These are phyloP conservation scores for Saccharomyces hybrid DNA, from an alignment of 1,139 yeast species.

Conservation along the genomic window DNA sequence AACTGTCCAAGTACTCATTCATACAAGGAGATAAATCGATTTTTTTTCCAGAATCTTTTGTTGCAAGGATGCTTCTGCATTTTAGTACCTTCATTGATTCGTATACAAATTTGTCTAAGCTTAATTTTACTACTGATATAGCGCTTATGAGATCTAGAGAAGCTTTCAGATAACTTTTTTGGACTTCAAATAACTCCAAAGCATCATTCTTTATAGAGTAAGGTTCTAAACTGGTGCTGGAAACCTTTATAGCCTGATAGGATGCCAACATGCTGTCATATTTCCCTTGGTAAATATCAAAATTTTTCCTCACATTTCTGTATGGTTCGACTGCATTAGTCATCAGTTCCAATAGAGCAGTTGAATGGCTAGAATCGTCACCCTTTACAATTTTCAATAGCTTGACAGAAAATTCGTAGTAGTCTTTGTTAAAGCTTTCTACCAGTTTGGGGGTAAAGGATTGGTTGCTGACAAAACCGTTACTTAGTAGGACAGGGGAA, in stretches of 20 bases:
- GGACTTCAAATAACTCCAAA: slow-evolving; percentile 43
- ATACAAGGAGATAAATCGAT: slow-evolving; percentile 18
- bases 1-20: slow-evolving; percentile 31
- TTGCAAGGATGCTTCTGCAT: slow-evolving; percentile 19
- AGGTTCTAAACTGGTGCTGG: slow-evolving; percentile 5
- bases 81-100: slow-evolving; percentile 33
- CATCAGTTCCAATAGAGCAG: slow-evolving; percentile 22
- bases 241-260: slow-evolving; percentile 42
- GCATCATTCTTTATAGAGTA: slow-evolving; percentile 44
- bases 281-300: slow-evolving; percentile 57
- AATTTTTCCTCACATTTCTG: slow-evolving; percentile 46
- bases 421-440: slow-evolving; percentile 50
- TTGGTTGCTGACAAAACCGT: slow-evolving; percentile 60
- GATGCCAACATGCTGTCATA: slow-evolving; percentile 57
- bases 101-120: slow-evolving; percentile 53
- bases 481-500: slow-evolving; percentile 47
- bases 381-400: slow-evolving; percentile 19
- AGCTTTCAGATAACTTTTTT: slow-evolving; percentile 62
- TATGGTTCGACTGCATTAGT: slow-evolving; percentile 46
- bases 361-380: slow-evolving; percentile 20
- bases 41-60: slow-evolving; percentile 16
- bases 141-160: slow-evolving; percentile 59
- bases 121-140: slow-evolving; percentile 45
- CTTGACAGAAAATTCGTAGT: slow-evolving; percentile 32
- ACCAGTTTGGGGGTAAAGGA: slow-evolving; percentile 63